Base-by-base conservation (phyloP, 768 basidiomycete genomes). In the Chalciporus sphaerocephalus region DNA sequence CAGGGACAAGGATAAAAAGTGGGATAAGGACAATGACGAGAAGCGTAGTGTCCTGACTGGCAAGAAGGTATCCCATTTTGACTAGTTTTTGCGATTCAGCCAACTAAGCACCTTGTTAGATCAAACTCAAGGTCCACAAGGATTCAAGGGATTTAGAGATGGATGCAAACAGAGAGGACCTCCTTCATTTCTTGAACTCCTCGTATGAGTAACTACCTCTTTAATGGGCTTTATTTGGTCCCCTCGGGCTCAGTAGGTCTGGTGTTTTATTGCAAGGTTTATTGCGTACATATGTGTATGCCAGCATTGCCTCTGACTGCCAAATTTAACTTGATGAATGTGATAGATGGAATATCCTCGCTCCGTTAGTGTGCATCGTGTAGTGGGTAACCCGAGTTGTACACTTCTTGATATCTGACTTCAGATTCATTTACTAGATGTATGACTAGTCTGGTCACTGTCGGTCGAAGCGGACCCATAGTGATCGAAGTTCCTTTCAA, bases 61-160 rank as follows among this genome's bases (percentile, higher is more conserved):
- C 1, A 81, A 81, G 56, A 82, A 80, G 76, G 80, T 76, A 20
- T 41, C 46, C 6, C 15, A 3, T 24, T 10, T 12, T n/a, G 8
- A 2, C 12, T 3, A 33, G 46, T 0, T 27, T 15, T 17, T 23
- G 4, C 34, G 13, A 32, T 22, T 4, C 9, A 27, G 10, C 10
- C 27, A 6, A n/a, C 30, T 42, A 4, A 51, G 2, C 4, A 2
- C 34, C 6, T 17, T 34, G 18, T 16, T 46, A 82, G 81, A 82
- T 82, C 38, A 82, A 82, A 58, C 59, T 82, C 33, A 82, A 80
- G 59, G 76, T 83, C 11, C 78, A 76, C 67, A 80, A 78, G 55
- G 78, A 79, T 42, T 74, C 74, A 33, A 73, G 64, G 16, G 81
- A 82, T 48, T 60, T 74, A 32, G 79, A 79, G 55, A 65, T 78